Base-by-base conservation (phyloP, 345 rosid species). In the Hypericum androsaemum region DNA sequence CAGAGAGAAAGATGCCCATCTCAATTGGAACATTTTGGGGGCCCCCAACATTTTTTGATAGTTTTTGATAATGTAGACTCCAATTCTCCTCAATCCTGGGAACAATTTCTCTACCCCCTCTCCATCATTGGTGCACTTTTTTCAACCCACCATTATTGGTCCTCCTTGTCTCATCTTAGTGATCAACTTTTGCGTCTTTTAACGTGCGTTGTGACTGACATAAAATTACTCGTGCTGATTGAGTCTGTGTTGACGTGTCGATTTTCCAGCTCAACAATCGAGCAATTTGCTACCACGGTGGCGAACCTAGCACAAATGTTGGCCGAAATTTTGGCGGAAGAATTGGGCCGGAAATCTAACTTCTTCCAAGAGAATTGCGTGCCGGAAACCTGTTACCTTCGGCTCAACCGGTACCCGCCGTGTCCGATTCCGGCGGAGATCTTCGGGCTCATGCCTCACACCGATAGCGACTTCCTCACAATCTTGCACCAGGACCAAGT, bases 381-480 rank as follows among this genome's bases (percentile, higher is more conserved):
- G 72, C 76, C 83, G 0, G 83, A 77, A 61, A 74, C 90, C 8
- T 92, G 98, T 61, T 88, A 81, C 56, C 75, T 88, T 7, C 75
- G 98, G 56, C 78, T 92, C 77, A 92, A 92, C 53, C 66, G 86
- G 46, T 92, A 88, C 59, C 97, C 94, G 2, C 90, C 95, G 5
- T 88, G 98, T 64, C 80, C 86, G 0, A 50, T 72, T 37, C 72
- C 82, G 10, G 36, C 60, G 6, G 69, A 71, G 7, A 69, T 85
- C 10, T 77, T 69, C 59, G 98, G 97, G 3, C 72, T 92, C 38
- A 78, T 81, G 80, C 95, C 98, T 2, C 98, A 92, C 70, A 92
- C 98, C 0, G 97, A 92, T 50, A 92, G 97, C 58, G 97, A 88
- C 69, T 92, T 92, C 73, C 88, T 92, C 67, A 92, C 98, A 1